These are phyloP conservation scores for Fistulinella cinereoalba DNA, from an alignment of 1,284 basidiomycete species.

Conservation along the genomic window DNA sequence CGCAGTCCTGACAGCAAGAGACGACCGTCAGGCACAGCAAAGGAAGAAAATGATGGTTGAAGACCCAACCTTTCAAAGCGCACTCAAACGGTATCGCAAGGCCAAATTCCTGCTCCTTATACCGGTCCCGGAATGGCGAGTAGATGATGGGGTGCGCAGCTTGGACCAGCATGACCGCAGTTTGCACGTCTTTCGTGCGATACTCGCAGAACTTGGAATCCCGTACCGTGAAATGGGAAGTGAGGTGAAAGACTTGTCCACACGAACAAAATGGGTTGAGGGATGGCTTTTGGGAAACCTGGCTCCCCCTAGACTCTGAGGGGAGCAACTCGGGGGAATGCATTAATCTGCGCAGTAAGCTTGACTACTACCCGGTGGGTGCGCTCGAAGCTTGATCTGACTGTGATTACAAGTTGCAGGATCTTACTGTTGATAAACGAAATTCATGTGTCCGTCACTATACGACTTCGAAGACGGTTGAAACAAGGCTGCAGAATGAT, in stretches of 20 bases:
- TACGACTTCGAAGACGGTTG: not conserved
- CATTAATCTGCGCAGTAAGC: too few relatives aligned
- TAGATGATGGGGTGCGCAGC: slow-evolving; percentile 60
- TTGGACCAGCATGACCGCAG: slow-evolving; percentile 49
- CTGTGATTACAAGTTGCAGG: too few relatives aligned
- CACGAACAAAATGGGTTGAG: slow-evolving; percentile 30
- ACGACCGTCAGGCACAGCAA: slow-evolving; percentile 35
- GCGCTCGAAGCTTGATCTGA: slow-evolving; percentile 1
- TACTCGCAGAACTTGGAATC: slow-evolving; percentile 47
- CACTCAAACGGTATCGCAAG: slow-evolving; percentile 42
- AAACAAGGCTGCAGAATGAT: slow-evolving; percentile 4
- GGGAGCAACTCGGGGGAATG: not conserved
- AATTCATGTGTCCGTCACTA: not conserved
- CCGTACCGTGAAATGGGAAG: slow-evolving; percentile 45
- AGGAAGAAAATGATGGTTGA: slow-evolving; percentile 37
- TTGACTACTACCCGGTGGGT: not conserved
- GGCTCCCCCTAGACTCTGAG: slow-evolving; percentile 13
- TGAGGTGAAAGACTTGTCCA: slow-evolving; percentile 37
- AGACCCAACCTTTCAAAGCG: slow-evolving; percentile 39
- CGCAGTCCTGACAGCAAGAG: slow-evolving; percentile 45
- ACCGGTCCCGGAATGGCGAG: slow-evolving; percentile 55
- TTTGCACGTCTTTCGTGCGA: slow-evolving; percentile 37
- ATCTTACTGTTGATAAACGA: not conserved
- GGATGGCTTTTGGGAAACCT: slow-evolving; percentile 7
- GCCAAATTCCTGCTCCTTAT: slow-evolving; percentile 50